Evolutionary conservation across 2,329 filamentous ascomycete genomes (phyloP), one percentile per base, ranked within the genome.

Genomic region (Ophiostoma ulmi): DNA sequence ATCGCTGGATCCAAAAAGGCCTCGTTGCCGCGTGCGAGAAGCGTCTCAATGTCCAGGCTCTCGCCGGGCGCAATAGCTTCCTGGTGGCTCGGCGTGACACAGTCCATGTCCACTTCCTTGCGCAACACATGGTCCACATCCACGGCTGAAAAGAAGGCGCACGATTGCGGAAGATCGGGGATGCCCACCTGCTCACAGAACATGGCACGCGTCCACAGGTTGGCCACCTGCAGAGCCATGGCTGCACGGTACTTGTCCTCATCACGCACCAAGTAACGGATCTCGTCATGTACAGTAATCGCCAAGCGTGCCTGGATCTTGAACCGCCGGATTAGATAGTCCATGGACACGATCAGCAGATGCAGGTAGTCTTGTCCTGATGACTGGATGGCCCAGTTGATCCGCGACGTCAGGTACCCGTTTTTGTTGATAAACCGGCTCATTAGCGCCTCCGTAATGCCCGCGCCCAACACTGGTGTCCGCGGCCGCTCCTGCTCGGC

Each of bases 311-410:
- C 93, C 70, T 91, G 80, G 72, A 99, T 88, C 76, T 92, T 94
- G 83, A 91, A 99, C 5, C 90, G 91, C 1, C 93, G 88, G 69
- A 90, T 90, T 3, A 99, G 85, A 77, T 97, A 97, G 78, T 98
- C 94, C 96, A 99, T 99, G 17, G 89, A 86, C 2, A 98, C 88
- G 73, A 99, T 93, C 22, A 99, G 86, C 5, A 99, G 88, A 77
- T 99, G 95, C 1, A 99, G 86, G 79, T 99, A 99, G 79, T 99
- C 96, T 4, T 98, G 94, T 5, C 96, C 95, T 0, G 92, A 97
- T 0, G 94, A 97, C 77, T 99, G 95, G 75, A 99, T 98, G 3
- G 95, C 95, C 95, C 95, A 99, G 78, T 99, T 99, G 81, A 99
- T 98, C 44, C 96, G 90, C 22, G 91, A 96, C 0, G 95, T 97